A percentile compares a stretch with the other conserved stretches of the same genome.
Evolutionary conservation across 129 eudicot genomes (phyloP).

Genomic region (Ambrosia artemisiifolia): DNA sequence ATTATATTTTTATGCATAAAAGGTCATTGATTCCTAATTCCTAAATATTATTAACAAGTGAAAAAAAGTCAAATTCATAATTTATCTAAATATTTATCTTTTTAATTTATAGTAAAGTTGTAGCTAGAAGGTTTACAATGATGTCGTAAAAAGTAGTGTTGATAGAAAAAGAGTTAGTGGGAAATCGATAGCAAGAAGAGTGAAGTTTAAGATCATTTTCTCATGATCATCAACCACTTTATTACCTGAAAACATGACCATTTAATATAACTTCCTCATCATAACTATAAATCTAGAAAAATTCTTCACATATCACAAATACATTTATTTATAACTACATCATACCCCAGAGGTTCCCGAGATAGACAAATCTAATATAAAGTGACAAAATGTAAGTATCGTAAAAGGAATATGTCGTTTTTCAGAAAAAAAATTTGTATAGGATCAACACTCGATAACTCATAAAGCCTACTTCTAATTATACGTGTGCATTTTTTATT

Average conservation of each 20-base stretch:
- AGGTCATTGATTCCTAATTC: background rate
- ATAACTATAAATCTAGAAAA: background rate
- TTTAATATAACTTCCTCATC: conserved; percentile 16
- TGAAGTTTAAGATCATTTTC: conserved; percentile 31
- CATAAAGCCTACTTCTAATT: too few species aligned
- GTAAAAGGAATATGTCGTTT: too few species aligned
- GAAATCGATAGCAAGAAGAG: conserved; percentile 37
- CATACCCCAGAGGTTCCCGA: too few species aligned
- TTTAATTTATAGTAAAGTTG: background rate
- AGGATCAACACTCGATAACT: too few species aligned
- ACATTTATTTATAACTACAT: background rate
- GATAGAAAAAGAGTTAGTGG: conserved; percentile 37
- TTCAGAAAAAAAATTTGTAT: too few species aligned
- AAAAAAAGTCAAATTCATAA: background rate
- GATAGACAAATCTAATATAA: too few species aligned
- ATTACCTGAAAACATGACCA: conserved; percentile 6
- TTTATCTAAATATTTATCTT: background rate
- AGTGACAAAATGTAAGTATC: too few species aligned
- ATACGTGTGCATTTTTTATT: too few species aligned
- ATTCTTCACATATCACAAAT: background rate
- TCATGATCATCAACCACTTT: conserved; percentile 24
- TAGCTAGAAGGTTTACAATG: conserved; percentile 25
- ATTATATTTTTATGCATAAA: background rate
- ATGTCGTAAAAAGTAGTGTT: conserved; percentile 16
- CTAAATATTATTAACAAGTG: background rate